phyloP scores from a whole-genome alignment of 2,329 filamentous ascomycete genomes.

The Fusarium compactum region DNA sequence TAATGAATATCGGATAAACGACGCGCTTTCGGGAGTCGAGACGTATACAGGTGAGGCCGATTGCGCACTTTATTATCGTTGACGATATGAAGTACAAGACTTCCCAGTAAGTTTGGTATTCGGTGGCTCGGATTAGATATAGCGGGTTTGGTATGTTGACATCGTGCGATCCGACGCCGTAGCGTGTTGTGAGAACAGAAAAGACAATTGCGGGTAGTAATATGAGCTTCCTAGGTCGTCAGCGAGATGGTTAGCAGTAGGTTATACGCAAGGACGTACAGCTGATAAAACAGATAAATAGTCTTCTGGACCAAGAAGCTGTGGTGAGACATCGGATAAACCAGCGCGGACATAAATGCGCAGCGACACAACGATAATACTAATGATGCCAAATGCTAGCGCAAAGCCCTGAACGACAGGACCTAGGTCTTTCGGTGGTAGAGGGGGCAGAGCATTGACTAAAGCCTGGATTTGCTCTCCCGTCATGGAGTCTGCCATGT shows the following conservation, averaged over 20 bases:
- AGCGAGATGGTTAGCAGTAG: accelerated
- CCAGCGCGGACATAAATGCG: slow-evolving; percentile 24
- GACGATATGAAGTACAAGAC: slow-evolving; percentile 12
- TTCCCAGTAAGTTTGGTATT: slow-evolving; percentile 26
- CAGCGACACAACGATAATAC: slow-evolving; percentile 3
- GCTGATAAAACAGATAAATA: slow-evolving; percentile 5
- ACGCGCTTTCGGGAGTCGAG: slow-evolving; percentile 9
- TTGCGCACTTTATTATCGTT: slow-evolving; percentile 16
- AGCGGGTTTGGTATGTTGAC: slow-evolving; percentile 1
- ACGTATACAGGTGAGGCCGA: slow-evolving; percentile 1
- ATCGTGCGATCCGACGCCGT: slow-evolving; percentile 19
- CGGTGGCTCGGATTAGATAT: slow-evolving; percentile 12
- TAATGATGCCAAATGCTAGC: neutral
- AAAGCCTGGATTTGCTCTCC: slow-evolving; percentile 20
- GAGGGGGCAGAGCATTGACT: neutral
- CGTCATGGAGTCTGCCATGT: slow-evolving; percentile 11
- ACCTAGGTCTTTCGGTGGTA: slow-evolving; percentile 1
- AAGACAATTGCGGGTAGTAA: slow-evolving; percentile 17
- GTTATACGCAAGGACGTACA: neutral
- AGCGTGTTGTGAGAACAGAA: neutral
- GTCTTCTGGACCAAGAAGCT: slow-evolving; percentile 10
- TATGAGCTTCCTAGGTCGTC: neutral
- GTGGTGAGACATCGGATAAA: slow-evolving; percentile 1
- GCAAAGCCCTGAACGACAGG: slow-evolving; percentile 13
- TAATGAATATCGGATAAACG: slow-evolving; percentile 7